A percentile compares a stretch with the other conserved stretches of the same genome.
Conservation (phyloP, 2,329 filamentous ascomycete species). For the Elsinoe ampelina region DNA sequence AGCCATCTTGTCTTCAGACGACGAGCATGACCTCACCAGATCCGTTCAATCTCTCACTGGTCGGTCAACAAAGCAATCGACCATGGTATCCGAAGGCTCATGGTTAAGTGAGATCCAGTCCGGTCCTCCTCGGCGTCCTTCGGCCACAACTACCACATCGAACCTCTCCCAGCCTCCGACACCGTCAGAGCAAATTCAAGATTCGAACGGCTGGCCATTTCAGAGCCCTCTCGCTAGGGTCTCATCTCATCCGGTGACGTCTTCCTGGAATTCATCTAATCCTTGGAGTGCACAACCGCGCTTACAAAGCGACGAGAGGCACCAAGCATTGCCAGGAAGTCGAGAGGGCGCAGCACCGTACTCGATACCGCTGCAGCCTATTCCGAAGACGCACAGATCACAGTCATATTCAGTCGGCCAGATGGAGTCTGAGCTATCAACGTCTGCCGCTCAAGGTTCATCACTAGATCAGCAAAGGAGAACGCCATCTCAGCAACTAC, state of each 20-base stretch:
- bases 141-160: conserved; percentile 42
- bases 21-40: conserved; percentile 63
- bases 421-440: conserved; percentile 55
- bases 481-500: conserved; percentile 14
- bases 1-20: conserved; percentile 85
- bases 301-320: conserved; percentile 24
- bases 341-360: conserved; percentile 62
- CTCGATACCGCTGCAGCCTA: conserved; percentile 78
- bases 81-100: conserved; percentile 61
- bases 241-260: conserved; percentile 30
- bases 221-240: conserved; percentile 30
- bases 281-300: conserved; percentile 41
- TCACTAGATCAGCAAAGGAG: conserved; percentile 17
- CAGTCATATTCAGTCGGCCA: conserved; percentile 96
- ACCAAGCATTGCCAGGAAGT: conserved; percentile 27
- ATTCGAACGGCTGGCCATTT: conserved; percentile 30
- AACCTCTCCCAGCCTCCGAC: conserved; percentile 67
- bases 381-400: conserved; percentile 85
- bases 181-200: conserved; percentile 49
- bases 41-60: conserved; percentile 36
- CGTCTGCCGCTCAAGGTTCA: conserved; percentile 20
- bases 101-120: conserved; percentile 78
- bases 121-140: conserved; percentile 63
- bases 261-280: conserved; percentile 17
- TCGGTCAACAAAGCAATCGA: conserved; percentile 32